These are phyloP conservation scores for Xylaria palmicola DNA, from an alignment of 495 filamentous ascomycete genomes.

Conservation along the genomic window DNA sequence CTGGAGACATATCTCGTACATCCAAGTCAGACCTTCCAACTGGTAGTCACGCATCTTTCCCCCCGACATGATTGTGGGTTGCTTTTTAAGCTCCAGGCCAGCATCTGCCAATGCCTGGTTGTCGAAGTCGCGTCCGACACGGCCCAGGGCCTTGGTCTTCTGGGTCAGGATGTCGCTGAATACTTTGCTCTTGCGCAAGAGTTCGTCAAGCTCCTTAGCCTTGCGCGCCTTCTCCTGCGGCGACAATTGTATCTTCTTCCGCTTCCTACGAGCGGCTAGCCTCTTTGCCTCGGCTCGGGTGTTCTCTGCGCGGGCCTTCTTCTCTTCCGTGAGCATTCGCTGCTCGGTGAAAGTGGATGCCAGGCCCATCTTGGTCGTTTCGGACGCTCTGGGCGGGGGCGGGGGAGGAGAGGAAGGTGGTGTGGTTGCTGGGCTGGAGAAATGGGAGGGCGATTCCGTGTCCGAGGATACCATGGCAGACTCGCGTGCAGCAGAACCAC, in stretches of 20 bases:
- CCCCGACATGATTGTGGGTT: constrained; percentile 80
- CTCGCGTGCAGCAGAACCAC: neutral
- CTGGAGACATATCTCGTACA: constrained; percentile 78
- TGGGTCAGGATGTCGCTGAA: constrained; percentile 55
- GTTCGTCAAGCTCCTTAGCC: constrained; percentile 49
- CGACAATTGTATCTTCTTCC: constrained; percentile 48
- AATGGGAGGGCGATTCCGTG: constrained; percentile 32
- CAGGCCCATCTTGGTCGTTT: constrained; percentile 33
- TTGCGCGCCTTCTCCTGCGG: constrained; percentile 53
- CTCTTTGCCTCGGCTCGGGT: constrained; percentile 48
- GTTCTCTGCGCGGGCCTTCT: constrained; percentile 51
- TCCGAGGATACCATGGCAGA: constrained; percentile 32
- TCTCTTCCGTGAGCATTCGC: constrained; percentile 37
- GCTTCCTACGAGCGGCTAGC: constrained; percentile 41
- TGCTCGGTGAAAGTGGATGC: constrained; percentile 27
- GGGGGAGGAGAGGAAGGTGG: constrained; percentile 46
- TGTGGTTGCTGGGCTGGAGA: constrained; percentile 33
- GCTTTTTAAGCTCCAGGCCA: constrained; percentile 73
- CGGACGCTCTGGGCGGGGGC: constrained; percentile 14
- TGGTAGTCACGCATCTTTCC: constrained; percentile 94
- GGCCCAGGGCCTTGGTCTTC: constrained; percentile 55
- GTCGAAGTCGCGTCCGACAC: constrained; percentile 52
- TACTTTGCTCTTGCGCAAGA: constrained; percentile 45
- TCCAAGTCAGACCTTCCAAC: constrained; percentile 90
- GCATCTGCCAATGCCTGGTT: constrained; percentile 68